Base-by-base conservation (phyloP, 2,329 filamentous ascomycete species). In the Botrytis aclada region DNA sequence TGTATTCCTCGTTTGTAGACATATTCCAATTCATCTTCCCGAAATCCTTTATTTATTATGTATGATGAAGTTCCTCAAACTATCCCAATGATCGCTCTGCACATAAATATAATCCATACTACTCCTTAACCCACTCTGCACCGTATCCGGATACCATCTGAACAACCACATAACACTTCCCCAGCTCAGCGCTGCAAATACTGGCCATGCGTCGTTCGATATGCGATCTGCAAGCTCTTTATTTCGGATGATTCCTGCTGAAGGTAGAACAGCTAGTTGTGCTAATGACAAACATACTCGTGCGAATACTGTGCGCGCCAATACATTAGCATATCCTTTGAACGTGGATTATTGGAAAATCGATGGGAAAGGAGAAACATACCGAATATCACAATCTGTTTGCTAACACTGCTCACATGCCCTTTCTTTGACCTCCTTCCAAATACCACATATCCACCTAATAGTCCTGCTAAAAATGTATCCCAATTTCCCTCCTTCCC, bases 31-130 rank as follows among this genome's bases (percentile, higher is more conserved):
- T 37, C 22, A 41, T 29, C 22, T 63, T 51, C 32, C 41, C 32
- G 4, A 51, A 8, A 25, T 39, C 47, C 39, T 39, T 41, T 78
- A 91, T 80, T 89, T 89, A 78, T 98, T 98, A 82, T 97, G 92
- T 87, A 93, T 92, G 32, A 97, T 80, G 79, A 98, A 90, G 77
- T 91, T 98, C 82, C 92, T 86, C 81, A 97, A 85, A 56, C 91
- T 92, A 80, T 97, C 92, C 94, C 95, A 99, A 74, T 92, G 87
- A 80, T 98, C 92, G 76, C 93, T 94, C 82, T 98, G 92, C 74
- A 89, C 87, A 82, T 95, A 99, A 86, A 99, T 97, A 81, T 99
- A 99, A 78, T 89, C 93, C 96, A 99, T 99, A 85, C 94, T 98
- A 83, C 90, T 95, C 82, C 94, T 88, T 86, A 99, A 84, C 82